phyloP scores from a whole-genome alignment of 108 stramenopile species.

The Schizochytrium sp. region DNA sequence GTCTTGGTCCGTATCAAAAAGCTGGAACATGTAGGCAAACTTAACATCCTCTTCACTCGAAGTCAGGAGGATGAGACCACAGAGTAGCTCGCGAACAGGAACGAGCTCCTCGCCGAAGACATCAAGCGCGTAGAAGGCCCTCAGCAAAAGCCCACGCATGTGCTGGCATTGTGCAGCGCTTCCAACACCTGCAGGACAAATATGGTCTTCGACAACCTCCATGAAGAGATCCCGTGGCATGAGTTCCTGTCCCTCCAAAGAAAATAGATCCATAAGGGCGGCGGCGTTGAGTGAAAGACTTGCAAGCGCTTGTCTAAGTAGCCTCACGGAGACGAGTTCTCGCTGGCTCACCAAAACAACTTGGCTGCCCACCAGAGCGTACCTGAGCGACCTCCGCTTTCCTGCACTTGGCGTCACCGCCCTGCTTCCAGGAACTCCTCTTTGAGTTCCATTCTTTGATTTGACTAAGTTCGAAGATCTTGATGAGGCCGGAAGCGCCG shows the following conservation, averaged over 20 bases:
- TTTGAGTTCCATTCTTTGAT: too few relatives aligned
- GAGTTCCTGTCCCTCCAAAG: background rate
- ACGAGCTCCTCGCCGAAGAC: background rate
- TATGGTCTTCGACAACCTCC: background rate
- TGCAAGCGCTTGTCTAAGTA: background rate
- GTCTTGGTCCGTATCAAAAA: slow-evolving; percentile 56
- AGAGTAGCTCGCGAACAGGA: background rate
- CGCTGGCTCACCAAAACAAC: background rate
- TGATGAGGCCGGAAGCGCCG: too few relatives aligned
- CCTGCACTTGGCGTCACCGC: background rate
- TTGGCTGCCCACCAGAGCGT: slow-evolving; percentile 27
- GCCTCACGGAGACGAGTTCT: background rate
- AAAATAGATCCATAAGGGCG: slow-evolving; percentile 1
- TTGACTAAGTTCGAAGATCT: too few relatives aligned
- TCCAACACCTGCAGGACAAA: slow-evolving; percentile 16
- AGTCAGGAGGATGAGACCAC: slow-evolving; percentile 35
- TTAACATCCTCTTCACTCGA: background rate
- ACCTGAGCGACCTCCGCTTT: background rate
- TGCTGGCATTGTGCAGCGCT: slow-evolving; percentile 8
- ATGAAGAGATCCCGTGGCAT: background rate
- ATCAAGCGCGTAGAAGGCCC: slow-evolving; percentile 24
- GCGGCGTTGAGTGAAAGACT: background rate
- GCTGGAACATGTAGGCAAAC: slow-evolving; percentile 25
- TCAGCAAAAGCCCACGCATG: slow-evolving; percentile 15
- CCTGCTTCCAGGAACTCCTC: too few relatives aligned